Evolutionary conservation across 176 grass and related monocot species (phyloP), one percentile per base, ranked within the genome.

Genomic region (Ensete glaucum): DNA sequence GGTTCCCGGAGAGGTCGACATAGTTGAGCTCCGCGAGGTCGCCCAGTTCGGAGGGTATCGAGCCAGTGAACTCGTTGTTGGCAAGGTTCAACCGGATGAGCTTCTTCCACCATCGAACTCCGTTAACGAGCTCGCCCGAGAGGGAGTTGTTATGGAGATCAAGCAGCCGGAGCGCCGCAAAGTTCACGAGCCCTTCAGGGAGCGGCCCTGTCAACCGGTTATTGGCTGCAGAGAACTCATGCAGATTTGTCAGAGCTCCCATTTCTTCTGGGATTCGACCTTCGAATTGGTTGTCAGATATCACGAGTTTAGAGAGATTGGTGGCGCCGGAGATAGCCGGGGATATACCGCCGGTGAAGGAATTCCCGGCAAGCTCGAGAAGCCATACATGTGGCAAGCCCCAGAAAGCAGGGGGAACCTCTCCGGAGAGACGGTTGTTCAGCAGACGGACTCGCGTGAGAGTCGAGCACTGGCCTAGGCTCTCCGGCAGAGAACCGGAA

Each of bases 1-100:
- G 51, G 14, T 77, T 77, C 5, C 48, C 60, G 8, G 75, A 64
- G 7, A 77, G 49, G n/a, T 77, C 60, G 2, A 77, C 11, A 24
- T 52, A 64, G 1, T 24, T 77, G 48, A 77, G 75, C n/a, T 6
- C 12, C 0, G 59, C 60, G 9, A 77, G 75, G 49, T 53, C 20
- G 11, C 75, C 75, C 9, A 77, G 48, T 20, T 21, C 48, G 1
- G 75, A 11, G 9, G 75, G 58, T 3, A 76, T 76, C 19, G 26
- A 50, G 20, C 74, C 74, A 19, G 56, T 63, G 74, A 76, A 76
- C 10, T 64, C 58, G 13, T 76, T 76, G 4, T 76, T 20, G 34
- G 74, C 74, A 14, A 76, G 74, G 34, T 76, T 64, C 74, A 76
- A 19, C 58, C 16, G 58, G 58, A 50, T 76, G 74, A 76, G 74